A percentile compares a stretch with the other conserved stretches of the same genome.
Conservation (phyloP, 495 filamentous ascomycete species). For the Aspergillus avenaceus region DNA sequence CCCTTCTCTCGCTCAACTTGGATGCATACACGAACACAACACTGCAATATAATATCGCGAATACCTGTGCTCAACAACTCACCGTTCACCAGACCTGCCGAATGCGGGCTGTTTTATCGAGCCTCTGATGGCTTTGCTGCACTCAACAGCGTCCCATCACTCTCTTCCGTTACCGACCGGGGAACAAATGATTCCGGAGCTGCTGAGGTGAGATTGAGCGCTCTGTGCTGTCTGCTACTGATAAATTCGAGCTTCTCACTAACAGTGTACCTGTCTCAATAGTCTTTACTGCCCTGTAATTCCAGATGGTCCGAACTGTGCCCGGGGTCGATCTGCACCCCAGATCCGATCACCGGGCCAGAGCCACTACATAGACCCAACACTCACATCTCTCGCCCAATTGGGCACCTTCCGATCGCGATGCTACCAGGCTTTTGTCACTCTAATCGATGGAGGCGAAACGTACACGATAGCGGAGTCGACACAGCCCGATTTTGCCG, state of each 20-base stretch:
- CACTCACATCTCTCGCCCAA: conserved; percentile 58
- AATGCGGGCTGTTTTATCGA: conserved; percentile 9
- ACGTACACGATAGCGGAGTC: conserved; percentile 61
- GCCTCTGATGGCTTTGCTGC: conserved; percentile 8
- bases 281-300: neutral
- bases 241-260: too few species aligned
- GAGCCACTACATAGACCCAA: conserved; percentile 41
- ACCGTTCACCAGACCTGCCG: neutral
- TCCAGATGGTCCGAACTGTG: neutral
- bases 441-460: conserved; percentile 48
- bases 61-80: too few species aligned
- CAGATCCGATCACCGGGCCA: neutral
- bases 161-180: neutral
- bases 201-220: conserved; percentile 7
- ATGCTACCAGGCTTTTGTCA: conserved; percentile 48
- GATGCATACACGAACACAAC: neutral
- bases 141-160: conserved; percentile 5
- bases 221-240: too few species aligned
- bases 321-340: neutral
- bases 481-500: conserved; percentile 23
- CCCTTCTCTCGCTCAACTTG: neutral
- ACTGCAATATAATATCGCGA: too few species aligned
- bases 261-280: neutral
- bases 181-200: conserved; percentile 10
- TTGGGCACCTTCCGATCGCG: conserved; percentile 52